Evolutionary conservation across 1,139 yeast species (phyloP), one percentile per base, ranked within the genome.

Genomic region (Nakaseomyces nivariensis): DNA sequence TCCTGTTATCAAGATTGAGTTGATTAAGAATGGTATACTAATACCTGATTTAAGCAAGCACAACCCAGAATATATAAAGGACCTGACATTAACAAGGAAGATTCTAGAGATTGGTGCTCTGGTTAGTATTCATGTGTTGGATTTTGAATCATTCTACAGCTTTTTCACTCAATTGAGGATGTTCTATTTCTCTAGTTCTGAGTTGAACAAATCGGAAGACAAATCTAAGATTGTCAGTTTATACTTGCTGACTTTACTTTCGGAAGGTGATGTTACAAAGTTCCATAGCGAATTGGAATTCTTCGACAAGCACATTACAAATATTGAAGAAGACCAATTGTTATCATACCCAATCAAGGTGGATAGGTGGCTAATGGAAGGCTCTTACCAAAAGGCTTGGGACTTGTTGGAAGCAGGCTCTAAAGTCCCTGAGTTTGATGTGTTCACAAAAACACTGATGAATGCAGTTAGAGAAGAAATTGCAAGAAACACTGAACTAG

Each of bases 331-430:
- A 37, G 86, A 82, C 59, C 67, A 70, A 52, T 79, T 72, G 66
- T 73, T 92, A 58, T 78, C 80, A 49, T 89, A 89, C 67, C 97
- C 98, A 29, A 82, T 92, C 52, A 80, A 82, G 58, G 79, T 92
- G 58, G 98, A 92, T 67, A 84, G 88, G 58, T 87, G 95, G 82
- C 78, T 92, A 58, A 89, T 92, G 86, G 98, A 92, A 67, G 98
- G 98, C 45, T 85, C 92, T 56, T 92, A 90, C 68, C 94, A 88
- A 67, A 87, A 87, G 69, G 92, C 92, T 49, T 86, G 95, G 86
- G 83, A 82, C 59, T 77, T 87, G 50, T 78, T 74, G 48, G 83
- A 71, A 73, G 59, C 60, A 31, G 61, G 65, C 7, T 55, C 62
- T 34, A 67, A 67, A 45, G 66, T 72, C 54, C 71, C 74, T 48